phyloP scores from a whole-genome alignment of 2,329 filamentous ascomycete species.

The Sclerotinia borealis region DNA sequence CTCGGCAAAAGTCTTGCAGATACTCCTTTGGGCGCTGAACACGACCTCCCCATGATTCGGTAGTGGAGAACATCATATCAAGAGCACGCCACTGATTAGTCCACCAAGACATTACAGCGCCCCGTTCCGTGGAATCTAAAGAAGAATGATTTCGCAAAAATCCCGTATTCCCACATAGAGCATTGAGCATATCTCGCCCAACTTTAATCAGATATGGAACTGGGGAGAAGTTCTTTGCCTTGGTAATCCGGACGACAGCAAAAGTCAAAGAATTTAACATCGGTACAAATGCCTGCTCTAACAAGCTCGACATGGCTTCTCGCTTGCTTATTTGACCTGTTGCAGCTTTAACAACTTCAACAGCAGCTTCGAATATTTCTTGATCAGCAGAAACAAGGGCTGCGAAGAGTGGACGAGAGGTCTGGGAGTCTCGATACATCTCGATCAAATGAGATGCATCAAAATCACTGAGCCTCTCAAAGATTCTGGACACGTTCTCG shows the following conservation, averaged over 20 bases:
- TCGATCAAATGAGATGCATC: constrained; percentile 59
- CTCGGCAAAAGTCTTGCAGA: constrained; percentile 90
- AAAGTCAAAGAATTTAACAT: constrained; percentile 42
- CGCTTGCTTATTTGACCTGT: constrained; percentile 57
- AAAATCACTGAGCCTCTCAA: constrained; percentile 76
- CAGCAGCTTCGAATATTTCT: constrained; percentile 70
- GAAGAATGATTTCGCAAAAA: constrained; percentile 34
- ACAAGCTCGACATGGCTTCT: constrained; percentile 44
- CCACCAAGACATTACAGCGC: constrained; percentile 64
- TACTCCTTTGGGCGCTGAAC: constrained; percentile 49
- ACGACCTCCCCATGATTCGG: constrained; percentile 69
- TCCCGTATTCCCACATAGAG: constrained; percentile 51
- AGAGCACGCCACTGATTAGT: constrained; percentile 75
- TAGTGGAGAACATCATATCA: constrained; percentile 73
- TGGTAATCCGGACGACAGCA: constrained; percentile 39
- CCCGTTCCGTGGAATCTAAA: constrained; percentile 34
- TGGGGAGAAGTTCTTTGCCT: constrained; percentile 47
- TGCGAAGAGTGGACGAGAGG: constrained; percentile 69
- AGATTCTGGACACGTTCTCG: constrained; percentile 61
- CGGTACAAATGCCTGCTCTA: constrained; percentile 40
- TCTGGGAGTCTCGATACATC: constrained; percentile 61
- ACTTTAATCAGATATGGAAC: constrained; percentile 52
- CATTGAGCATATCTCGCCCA: constrained; percentile 50
- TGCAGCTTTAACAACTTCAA: constrained; percentile 77
- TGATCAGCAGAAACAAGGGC: constrained; percentile 77